Evolutionary conservation across 2,329 filamentous ascomycete species (phyloP).

Genomic region (Ophiostoma angusticollis): DNA sequence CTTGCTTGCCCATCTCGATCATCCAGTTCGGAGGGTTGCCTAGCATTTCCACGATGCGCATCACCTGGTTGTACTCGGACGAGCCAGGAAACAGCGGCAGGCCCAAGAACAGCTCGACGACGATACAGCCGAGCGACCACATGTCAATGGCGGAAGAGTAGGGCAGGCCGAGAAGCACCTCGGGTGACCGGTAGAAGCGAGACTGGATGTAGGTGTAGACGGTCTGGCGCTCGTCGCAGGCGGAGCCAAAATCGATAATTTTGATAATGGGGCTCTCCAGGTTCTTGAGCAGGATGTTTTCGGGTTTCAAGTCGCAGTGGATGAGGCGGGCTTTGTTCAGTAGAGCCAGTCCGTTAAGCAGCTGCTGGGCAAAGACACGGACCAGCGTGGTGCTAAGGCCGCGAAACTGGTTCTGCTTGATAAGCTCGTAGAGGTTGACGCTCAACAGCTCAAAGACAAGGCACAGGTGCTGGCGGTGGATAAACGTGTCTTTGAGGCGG

Average conservation of each 20-base stretch:
- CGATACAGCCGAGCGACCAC: conserved; percentile 98
- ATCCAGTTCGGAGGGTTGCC: conserved; percentile 96
- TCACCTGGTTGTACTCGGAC: conserved; percentile 97
- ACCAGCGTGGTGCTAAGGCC: conserved; percentile 94
- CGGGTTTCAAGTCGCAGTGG: conserved; percentile 94
- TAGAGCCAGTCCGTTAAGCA: conserved; percentile 81
- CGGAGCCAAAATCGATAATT: conserved; percentile 98
- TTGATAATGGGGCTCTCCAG: conserved; percentile 99
- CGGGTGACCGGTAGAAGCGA: conserved; percentile 91
- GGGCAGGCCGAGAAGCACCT: conserved; percentile 86
- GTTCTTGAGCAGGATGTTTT: conserved; percentile 96
- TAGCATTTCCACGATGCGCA: conserved; percentile 94
- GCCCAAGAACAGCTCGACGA: conserved; percentile 92
- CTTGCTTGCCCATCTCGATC: conserved; percentile 97
- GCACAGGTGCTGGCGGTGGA: conserved; percentile 92
- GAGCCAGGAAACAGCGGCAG: conserved; percentile 91
- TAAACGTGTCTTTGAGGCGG: conserved; percentile 93
- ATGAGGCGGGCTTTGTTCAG: conserved; percentile 94
- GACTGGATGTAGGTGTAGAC: conserved; percentile 99
- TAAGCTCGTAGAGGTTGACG: conserved; percentile 95
- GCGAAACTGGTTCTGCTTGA: conserved; percentile 99
- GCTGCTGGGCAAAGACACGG: conserved; percentile 91
- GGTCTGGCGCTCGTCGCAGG: conserved; percentile 94
- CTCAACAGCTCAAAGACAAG: conserved; percentile 92
- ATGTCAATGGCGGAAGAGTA: conserved; percentile 99